Base-by-base conservation (phyloP, 2,329 filamentous ascomycete genomes). In the Botrytis squamosa region DNA sequence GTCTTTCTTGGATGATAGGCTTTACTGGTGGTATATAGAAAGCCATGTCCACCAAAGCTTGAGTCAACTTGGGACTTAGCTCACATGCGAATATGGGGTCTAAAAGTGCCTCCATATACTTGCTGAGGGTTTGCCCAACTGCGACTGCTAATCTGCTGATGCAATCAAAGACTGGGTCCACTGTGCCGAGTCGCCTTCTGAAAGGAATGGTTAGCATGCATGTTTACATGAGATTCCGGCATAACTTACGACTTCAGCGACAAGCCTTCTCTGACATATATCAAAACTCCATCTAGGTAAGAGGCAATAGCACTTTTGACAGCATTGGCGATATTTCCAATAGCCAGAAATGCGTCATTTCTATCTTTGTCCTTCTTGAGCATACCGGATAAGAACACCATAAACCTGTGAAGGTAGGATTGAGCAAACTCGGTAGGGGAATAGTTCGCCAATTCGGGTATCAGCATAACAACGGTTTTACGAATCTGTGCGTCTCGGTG, bases 81-180 rank as follows among this genome's bases (percentile, higher is more conserved):
- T 97, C 96, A 81, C 96, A 99, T 25, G 94, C 95, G 83, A 99
- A 99, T 74, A 99, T 98, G 18, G 97, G 95, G 78, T 98, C 95
- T 16, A 99, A 88, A 42, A 99, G 85, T 20, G 95, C 93, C 81
- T 98, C 95, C 90, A 99, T 98, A 81, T 98, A 98, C 83, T 98
- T 99, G 87, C 94, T 98, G 71, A 99, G 86, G 0, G 95, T 96
- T 84, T 99, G 96, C 1, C 96, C 96, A 44, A 98, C 96, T 4
- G 96, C 96, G 64, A 97, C 92, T 0, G 96, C 94, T 70, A 99
- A 88, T 85, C 97, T 95, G 82, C 97, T 99, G 81, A 99, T 97
- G 83, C 96, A 99, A 83, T 97, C 93, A 79, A 98, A 98, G 75
- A 98, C 95, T 0, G 95, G 94, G 76, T 91, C 90, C 33, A 91